Evolutionary conservation across 768 basidiomycete genomes (phyloP), one percentile per base, ranked within the genome.

Genomic region (Mycena floridula): DNA sequence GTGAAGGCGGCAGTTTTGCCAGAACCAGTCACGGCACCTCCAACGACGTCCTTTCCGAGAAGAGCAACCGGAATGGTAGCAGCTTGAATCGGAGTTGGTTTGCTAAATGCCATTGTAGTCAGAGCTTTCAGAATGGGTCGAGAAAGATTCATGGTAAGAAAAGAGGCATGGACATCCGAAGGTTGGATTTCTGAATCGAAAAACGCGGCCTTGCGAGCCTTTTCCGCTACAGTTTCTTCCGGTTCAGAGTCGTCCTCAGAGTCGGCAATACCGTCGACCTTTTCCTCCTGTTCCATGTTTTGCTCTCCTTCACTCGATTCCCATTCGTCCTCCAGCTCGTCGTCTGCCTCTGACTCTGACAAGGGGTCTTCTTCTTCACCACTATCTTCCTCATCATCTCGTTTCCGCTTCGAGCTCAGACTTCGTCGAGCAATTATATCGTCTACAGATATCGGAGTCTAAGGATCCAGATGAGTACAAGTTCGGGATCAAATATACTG

Each of bases 1-100:
- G 87, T 85, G 66, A 98, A 99, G 2, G 96, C 96, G 8, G 92
- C 95, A 1, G 96, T 99, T 71, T 99, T 99, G 48, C 96, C 96
- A 4, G 93, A 96, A 49, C 96, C 96, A 15, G 96, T 99, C 15
- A 95, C 89, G 16, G 96, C 95, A 47, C 81, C 85, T 25, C 95
- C 96, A 43, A 99, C 93, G 27, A 99, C 77, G 60, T 99, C 96
- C 59, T 96, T 93, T 41, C 96, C 96, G 20, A 94, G 62, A 16
- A 99, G 77, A 20, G 93, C 95, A 35, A 93, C 82, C 15, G 96
- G 96, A 44, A 99, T 90, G 11, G 94, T 86, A 35, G 89, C 83
- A 2, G 89, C 82, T 65, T 99, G 96, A 40, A 99, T 98, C 1
- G 96, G 96, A 2, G 96, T 99, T 7, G 96, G 96, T 25, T 76